Base-by-base conservation (phyloP, 306 rosid genomes). In the Acacia acuminata region DNA sequence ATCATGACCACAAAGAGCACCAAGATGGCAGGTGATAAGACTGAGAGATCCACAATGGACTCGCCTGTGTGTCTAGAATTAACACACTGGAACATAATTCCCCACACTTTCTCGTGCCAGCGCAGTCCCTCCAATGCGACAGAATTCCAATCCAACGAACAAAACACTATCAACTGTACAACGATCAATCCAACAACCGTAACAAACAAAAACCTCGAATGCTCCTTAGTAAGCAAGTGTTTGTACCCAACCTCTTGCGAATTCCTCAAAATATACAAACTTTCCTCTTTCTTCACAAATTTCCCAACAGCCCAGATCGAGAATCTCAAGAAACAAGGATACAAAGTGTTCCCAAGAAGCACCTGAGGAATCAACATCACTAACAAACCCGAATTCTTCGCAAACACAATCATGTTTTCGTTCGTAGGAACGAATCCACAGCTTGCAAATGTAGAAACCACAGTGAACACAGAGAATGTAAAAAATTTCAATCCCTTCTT, bases 391-490 rank as follows among this genome's bases (percentile, higher is more conserved):
- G 89, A 88, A 58, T 93, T 88, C 43, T 75, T 65, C 9, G 72
- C 75, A 70, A 89, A 92, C 11, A 87, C 88, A 19, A 88, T 11
- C 97, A 91, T 89, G 86, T 91, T 92, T 27, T 92, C 97, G n/a
- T 88, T 92, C 14, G 94, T 92, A 3, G 94, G 97, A n/a, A 92
- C 55, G 50, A 82, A 91, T 3, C 94, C 97, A 82, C 97, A 91
- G 8, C 82, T 91, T 12, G 91, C 71, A 71, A 92, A 92, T 12
- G 93, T 88, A 8, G 97, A 92, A 75, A 92, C 92, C 10, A 81
- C 55, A 3, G 89, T 83, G 71, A 90, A 90, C 16, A 86, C 16
- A 5, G 90, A 86, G 71, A 92, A 89, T 19, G 92, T 89, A 9
- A 40, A 69, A 67, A 50, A 25, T 5, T 84, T 53, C 3, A 90